phyloP scores from a whole-genome alignment of 139 green algal genomes.

The Chlorella sp. region DNA sequence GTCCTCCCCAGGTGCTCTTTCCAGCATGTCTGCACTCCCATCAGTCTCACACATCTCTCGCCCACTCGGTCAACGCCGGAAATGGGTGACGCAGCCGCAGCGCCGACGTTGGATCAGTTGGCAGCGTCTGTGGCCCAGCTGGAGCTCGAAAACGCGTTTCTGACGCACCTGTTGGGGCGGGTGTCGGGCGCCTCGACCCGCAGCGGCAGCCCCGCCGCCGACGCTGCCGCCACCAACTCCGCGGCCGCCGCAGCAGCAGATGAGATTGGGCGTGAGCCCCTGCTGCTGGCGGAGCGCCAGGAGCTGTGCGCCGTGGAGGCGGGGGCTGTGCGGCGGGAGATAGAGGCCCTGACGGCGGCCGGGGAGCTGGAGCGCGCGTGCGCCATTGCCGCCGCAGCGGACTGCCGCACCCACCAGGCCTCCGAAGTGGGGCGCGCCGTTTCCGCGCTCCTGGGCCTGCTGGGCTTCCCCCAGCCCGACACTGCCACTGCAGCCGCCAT shows the following conservation, averaged over 20 bases:
- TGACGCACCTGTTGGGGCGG: background rate
- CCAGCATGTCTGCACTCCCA: too few species aligned
- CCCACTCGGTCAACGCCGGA: too few species aligned
- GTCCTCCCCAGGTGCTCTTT: too few species aligned
- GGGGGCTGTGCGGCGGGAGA: background rate
- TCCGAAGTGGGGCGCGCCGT: background rate
- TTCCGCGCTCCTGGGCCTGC: background rate
- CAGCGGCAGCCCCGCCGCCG: background rate
- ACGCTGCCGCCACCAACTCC: too few species aligned
- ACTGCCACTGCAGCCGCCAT: background rate
- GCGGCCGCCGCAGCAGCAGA: background rate
- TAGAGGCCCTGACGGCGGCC: background rate
- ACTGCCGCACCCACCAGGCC: background rate
- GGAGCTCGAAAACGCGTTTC: constrained; percentile 1
- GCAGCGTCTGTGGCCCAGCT: background rate
- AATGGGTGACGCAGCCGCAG: too few species aligned
- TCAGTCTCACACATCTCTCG: too few species aligned
- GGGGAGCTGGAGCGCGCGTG: constrained; percentile 18
- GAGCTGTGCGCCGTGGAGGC: constrained; percentile 21
- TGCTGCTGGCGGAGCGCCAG: constrained; percentile 12
- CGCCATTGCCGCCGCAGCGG: background rate
- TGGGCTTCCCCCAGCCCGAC: background rate
- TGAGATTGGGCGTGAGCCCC: background rate
- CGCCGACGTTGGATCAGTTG: too few species aligned
- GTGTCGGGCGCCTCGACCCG: background rate